A percentile compares a stretch with the other conserved stretches of the same genome.
Conservation (phyloP, 495 filamentous ascomycete species). For the Opeltia flavorubescens region DNA sequence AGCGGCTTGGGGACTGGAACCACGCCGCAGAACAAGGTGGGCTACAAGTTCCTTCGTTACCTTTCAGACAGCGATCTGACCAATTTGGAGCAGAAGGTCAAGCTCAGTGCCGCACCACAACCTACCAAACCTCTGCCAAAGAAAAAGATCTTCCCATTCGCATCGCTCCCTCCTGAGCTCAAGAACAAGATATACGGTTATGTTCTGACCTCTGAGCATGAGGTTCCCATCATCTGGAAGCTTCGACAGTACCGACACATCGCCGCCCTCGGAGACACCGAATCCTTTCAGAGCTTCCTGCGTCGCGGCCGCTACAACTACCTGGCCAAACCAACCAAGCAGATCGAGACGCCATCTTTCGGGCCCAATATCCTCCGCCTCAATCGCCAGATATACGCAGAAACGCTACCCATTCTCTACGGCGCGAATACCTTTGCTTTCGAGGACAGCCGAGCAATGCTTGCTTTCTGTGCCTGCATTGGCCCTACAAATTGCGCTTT, state of each 20-base stretch:
- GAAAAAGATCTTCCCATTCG: not conserved
- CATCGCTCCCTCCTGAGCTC: not conserved
- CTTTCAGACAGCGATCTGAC: not conserved
- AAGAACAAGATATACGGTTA: not conserved
- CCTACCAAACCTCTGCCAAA: not conserved
- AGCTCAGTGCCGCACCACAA: not conserved
- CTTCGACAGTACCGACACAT: not conserved
- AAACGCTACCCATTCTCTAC: not conserved
- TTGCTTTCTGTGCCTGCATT: not conserved
- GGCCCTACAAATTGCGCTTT: not conserved
- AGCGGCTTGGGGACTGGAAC: not conserved
- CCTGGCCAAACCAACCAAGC: not conserved
- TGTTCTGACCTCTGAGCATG: not conserved
- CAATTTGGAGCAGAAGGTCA: not conserved
- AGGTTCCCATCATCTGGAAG: not conserved
- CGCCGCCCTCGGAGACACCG: not conserved
- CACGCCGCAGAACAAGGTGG: not conserved
- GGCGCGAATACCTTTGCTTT: not conserved
- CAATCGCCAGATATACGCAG: not conserved
- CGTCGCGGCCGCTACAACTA: not conserved
- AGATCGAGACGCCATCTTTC: not conserved
- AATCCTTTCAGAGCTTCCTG: not conserved
- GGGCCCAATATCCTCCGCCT: not conserved
- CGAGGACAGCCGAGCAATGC: not conserved
- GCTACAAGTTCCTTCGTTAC: not conserved